Evolutionary conservation across 1,139 yeast species (phyloP).

Genomic region (Debaryomyces coudertii): DNA sequence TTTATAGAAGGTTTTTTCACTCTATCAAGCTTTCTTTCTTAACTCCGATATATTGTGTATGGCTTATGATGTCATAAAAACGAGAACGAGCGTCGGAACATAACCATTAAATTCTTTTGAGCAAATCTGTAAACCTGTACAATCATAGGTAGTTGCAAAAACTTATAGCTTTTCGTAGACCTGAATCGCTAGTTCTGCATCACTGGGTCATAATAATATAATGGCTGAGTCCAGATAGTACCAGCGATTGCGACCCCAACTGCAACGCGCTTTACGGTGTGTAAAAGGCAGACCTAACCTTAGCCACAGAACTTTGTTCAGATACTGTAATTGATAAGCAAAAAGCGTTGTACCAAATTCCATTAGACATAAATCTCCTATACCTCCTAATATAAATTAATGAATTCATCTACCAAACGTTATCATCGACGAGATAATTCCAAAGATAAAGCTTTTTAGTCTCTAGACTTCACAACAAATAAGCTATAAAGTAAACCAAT

Average conservation of each 20-base stretch:
- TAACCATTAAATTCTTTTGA: too few species aligned
- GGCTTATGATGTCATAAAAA: too few species aligned
- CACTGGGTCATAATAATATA: too few species aligned
- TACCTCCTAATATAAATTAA: conserved; percentile 60
- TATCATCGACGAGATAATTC: conserved; percentile 57
- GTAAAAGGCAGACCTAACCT: conserved; percentile 57
- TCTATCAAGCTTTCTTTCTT: too few species aligned
- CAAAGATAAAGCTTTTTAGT: conserved; percentile 61
- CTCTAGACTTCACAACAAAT: conserved; percentile 51
- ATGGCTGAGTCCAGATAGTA: conserved; percentile 26
- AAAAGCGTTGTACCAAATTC: conserved; percentile 77
- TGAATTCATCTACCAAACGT: conserved; percentile 61
- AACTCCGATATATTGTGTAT: too few species aligned
- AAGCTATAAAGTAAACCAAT: conserved; percentile 64
- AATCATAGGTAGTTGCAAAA: too few species aligned
- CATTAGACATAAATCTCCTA: conserved; percentile 65
- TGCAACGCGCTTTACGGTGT: conserved; percentile 58
- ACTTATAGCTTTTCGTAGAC: too few species aligned
- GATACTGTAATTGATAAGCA: conserved; percentile 69
- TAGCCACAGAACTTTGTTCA: conserved; percentile 59
- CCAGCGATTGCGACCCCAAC: conserved; percentile 69
- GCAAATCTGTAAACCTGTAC: too few species aligned
- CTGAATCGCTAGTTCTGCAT: too few species aligned
- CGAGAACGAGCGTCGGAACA: too few species aligned
- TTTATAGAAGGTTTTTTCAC: too few species aligned